phyloP scores from a whole-genome alignment of 768 basidiomycete species.

The Boletus pseudopeckii region DNA sequence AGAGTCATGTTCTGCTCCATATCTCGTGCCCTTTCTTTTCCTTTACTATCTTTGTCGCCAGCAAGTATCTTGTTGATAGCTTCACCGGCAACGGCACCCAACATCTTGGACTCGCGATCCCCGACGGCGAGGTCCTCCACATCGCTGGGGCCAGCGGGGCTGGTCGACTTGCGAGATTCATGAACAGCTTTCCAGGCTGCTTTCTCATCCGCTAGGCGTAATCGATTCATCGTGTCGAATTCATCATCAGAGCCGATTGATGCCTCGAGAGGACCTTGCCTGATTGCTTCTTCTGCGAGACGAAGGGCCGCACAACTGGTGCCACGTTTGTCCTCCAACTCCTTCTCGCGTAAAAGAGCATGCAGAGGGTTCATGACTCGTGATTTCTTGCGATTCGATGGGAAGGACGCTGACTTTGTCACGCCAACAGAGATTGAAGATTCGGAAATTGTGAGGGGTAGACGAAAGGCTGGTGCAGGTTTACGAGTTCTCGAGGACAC shows the following conservation, averaged over 20 bases:
- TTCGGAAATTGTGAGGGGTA: slow-evolving; percentile 12
- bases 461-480: not conserved
- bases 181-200: slow-evolving; percentile 39
- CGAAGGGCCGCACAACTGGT: slow-evolving; percentile 41
- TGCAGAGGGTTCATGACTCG: slow-evolving; percentile 48
- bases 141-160: slow-evolving; percentile 1
- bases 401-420: not conserved
- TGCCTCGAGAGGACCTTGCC: slow-evolving; percentile 30
- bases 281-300: slow-evolving; percentile 43
- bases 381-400: slow-evolving; percentile 18
- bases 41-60: slow-evolving; percentile 35
- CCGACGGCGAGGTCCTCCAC: slow-evolving; percentile 38
- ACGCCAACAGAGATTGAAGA: slow-evolving; percentile 1
- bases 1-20: slow-evolving; percentile 15
- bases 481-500: slow-evolving; percentile 23
- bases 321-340: slow-evolving; percentile 26
- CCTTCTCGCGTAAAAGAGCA: slow-evolving; percentile 53
- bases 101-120: slow-evolving; percentile 28
- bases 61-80: slow-evolving; percentile 45
- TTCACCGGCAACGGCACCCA: slow-evolving; percentile 35
- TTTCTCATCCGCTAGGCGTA: slow-evolving; percentile 34
- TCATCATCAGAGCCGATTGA: slow-evolving; percentile 14
- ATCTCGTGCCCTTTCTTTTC: slow-evolving; percentile 27
- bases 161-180: slow-evolving; percentile 21
- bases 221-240: slow-evolving; percentile 15